phyloP scores from a whole-genome alignment of 768 basidiomycete genomes.

The Lactarius vividus region DNA sequence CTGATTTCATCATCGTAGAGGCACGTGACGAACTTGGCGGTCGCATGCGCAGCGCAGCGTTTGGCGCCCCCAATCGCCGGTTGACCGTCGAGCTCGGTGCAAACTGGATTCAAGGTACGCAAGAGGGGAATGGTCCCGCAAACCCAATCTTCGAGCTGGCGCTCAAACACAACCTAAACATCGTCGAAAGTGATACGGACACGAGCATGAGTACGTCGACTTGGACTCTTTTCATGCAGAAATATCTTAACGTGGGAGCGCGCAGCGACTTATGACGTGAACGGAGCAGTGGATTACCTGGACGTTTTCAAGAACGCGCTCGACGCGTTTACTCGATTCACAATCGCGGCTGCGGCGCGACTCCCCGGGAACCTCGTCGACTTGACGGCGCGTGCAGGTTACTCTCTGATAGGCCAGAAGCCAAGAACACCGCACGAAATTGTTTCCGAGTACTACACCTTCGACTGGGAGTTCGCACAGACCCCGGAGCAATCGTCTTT shows the following conservation, averaged over 20 bases:
- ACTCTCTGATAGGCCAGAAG: slow-evolving; percentile 47
- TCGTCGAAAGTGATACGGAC: slow-evolving; percentile 39
- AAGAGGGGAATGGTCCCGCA: slow-evolving; percentile 42
- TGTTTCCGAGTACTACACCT: slow-evolving; percentile 57
- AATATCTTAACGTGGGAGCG: background rate
- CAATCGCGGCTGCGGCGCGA: slow-evolving; percentile 42
- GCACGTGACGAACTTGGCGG: too few species aligned
- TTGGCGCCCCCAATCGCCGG: slow-evolving; percentile 40
- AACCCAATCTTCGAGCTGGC: slow-evolving; percentile 60
- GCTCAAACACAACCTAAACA: slow-evolving; percentile 47
- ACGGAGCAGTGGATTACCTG: slow-evolving; percentile 46
- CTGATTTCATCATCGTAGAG: too few species aligned
- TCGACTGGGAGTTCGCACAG: slow-evolving; percentile 50
- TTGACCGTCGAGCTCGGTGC: slow-evolving; percentile 44
- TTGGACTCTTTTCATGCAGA: slow-evolving; percentile 3
- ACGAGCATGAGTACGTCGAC: slow-evolving; percentile 32
- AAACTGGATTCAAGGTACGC: slow-evolving; percentile 43
- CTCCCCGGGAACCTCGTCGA: slow-evolving; percentile 45
- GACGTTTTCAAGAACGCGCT: slow-evolving; percentile 42
- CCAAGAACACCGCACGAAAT: slow-evolving; percentile 44
- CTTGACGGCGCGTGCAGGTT: slow-evolving; percentile 47
- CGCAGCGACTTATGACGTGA: slow-evolving; percentile 49
- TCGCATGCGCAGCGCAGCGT: slow-evolving; percentile 35
- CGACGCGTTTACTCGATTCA: slow-evolving; percentile 40
- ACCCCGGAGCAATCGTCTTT: slow-evolving; percentile 55